A percentile compares a stretch with the other conserved stretches of the same genome.
Conservation (phyloP, 306 rosid genomes). For the Quercus berberidifolia region DNA sequence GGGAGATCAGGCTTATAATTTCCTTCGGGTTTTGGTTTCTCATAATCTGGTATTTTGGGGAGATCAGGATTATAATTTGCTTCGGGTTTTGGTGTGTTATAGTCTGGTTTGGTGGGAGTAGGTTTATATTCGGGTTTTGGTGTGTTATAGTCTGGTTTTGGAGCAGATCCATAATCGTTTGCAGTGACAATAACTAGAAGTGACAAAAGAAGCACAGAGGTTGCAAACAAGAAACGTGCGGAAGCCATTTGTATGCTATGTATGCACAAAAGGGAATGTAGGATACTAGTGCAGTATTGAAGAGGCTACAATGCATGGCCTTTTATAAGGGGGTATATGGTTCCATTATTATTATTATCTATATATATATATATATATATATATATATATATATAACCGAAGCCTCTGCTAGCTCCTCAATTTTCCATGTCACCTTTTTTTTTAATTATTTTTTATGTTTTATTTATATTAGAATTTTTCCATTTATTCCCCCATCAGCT, state of each 20-base stretch:
- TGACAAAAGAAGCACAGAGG: slow-evolving; percentile 12
- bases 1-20: not conserved
- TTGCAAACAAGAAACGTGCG: not conserved
- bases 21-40: slow-evolving; percentile 5
- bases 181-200: not conserved
- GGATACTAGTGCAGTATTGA: not conserved
- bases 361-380: no score
- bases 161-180: not conserved
- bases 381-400: no score
- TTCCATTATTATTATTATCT: no score
- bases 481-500: no score
- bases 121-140: not conserved
- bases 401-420: no score
- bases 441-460: no score
- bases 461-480: no score
- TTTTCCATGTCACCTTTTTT: no score
- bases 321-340: not conserved
- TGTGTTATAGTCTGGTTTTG: not conserved
- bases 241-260: slow-evolving; percentile 5
- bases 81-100: not conserved
- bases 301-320: not conserved
- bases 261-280: not conserved
- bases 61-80: not conserved
- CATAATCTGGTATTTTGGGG: not conserved
- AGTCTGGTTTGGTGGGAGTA: not conserved